Evolutionary conservation across 1,284 basidiomycete genomes (phyloP), one percentile per base, ranked within the genome.

Genomic region (Rhodotorula sp.): DNA sequence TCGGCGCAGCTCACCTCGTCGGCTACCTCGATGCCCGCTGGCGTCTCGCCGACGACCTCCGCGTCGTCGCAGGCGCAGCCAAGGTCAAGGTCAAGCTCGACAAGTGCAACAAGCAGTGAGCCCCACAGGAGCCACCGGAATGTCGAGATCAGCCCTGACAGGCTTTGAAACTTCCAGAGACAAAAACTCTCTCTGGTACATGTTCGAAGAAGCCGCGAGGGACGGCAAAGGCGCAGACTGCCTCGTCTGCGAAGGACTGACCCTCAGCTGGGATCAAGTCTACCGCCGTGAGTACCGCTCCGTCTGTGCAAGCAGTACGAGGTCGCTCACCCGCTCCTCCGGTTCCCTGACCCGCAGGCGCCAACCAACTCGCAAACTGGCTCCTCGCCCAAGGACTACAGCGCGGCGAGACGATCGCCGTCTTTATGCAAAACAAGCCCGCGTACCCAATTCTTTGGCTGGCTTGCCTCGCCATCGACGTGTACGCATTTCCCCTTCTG

Each of bases 351-450:
- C 21, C 19, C 23, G 14, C 62, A 75, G 74, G 60, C 52, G 67
- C 60, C 6, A 64, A 64, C 28, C 74, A 57, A 26, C 34, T 72
- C 28, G 74, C 71, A 16, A 68, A 71, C 63, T 73, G 65, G 60
- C 49, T 75, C 5, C 52, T 75, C n/a, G 47, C 69, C 0, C 69
- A 49, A 7, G 67, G 67, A 3, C 45, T 75, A 31, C 21, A 57
- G 28, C 60, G 62, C 7, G 69, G 72, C 49, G 69, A 71, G 54
- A 60, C 67, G 1, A 62, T 74, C 62, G 73, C 73, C 0, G 38
- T 72, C 10, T 67, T 57, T 61, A 66, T 73, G 67, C 70, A 73
- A 23, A 76, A 76, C 73, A 76, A 76, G 59, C 72, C 71, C 19
- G 71, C 71, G 10, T 72, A 64, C 67, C 64, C 66, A 0, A 70